Percentiles rank a stretch among this genome's conserved stretches.
Conservation (phyloP, 306 rosid genomes). For the Albizia julibrissin region DNA sequence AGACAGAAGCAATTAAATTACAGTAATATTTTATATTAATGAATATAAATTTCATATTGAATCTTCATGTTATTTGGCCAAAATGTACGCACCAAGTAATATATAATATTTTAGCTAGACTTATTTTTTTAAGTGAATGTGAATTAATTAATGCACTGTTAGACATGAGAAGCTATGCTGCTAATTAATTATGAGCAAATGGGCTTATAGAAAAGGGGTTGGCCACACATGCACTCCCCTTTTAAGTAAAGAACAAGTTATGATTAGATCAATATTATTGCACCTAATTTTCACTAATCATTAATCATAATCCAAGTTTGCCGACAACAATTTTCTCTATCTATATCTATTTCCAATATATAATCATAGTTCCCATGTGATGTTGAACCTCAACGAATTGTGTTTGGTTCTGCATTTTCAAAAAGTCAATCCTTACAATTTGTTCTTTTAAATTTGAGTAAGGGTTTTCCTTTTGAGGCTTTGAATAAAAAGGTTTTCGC, state of each 20-base stretch:
- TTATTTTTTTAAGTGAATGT: constrained; percentile 13
- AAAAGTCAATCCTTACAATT: constrained; percentile 33
- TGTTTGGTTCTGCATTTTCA: neutral
- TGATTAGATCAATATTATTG: constrained; percentile 40
- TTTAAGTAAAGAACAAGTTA: constrained; percentile 13
- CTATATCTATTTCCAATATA: neutral
- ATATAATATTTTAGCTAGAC: neutral
- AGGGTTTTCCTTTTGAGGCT: too few relatives aligned
- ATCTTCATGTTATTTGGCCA: neutral
- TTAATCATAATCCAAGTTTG: neutral
- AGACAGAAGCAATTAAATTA: too few relatives aligned
- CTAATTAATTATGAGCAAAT: neutral
- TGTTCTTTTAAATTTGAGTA: too few relatives aligned
- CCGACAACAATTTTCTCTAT: neutral
- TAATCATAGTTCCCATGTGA: constrained; percentile 34
- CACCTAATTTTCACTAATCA: constrained; percentile 23
- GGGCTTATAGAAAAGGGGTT: neutral
- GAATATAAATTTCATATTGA: neutral
- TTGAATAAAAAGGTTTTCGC: too few relatives aligned
- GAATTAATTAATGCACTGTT: neutral
- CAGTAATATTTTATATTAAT: neutral
- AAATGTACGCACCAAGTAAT: neutral
- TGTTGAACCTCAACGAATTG: constrained; percentile 7
- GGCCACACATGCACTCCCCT: neutral
- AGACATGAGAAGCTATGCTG: neutral